Percentiles rank a stretch among this genome's conserved stretches.
Conservation (phyloP, 768 basidiomycete species). For the Trametes villosa region DNA sequence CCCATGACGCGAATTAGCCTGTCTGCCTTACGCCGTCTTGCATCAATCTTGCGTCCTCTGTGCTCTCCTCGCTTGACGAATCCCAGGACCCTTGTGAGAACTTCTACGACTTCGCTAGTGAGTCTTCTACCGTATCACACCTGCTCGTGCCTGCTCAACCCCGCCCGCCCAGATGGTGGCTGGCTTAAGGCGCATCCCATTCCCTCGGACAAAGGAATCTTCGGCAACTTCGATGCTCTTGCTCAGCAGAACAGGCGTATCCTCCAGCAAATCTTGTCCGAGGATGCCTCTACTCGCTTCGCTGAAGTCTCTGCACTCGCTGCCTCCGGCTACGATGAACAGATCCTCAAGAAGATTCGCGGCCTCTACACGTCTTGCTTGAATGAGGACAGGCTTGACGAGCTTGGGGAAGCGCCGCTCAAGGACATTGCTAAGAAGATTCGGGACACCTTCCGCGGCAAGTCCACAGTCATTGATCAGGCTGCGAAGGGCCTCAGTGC, state of each 20-base stretch:
- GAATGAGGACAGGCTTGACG: conserved; percentile 76
- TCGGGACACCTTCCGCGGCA: conserved; percentile 59
- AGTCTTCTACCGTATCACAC: conserved; percentile 43
- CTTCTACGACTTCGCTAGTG: conserved; percentile 92
- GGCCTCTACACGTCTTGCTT: conserved; percentile 82
- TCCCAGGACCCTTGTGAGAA: conserved; percentile 92
- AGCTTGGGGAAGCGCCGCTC: conserved; percentile 73
- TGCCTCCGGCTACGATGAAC: conserved; percentile 48
- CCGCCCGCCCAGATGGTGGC: conserved; percentile 65
- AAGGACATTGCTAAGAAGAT: conserved; percentile 67
- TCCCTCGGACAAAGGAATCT: conserved; percentile 81
- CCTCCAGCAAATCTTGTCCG: conserved; percentile 72
- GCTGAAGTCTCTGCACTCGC: conserved; percentile 20
- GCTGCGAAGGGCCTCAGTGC: conserved; percentile 28
- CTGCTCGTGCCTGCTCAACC: neutral
- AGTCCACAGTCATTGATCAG: conserved; percentile 44
- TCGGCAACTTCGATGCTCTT: conserved; percentile 73
- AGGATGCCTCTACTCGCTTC: conserved; percentile 41
- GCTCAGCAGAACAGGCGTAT: conserved; percentile 78
- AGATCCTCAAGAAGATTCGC: conserved; percentile 66
- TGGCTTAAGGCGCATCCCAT: conserved; percentile 86
- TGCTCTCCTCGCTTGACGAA: conserved; percentile 80
- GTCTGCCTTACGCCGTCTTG: conserved; percentile 80
- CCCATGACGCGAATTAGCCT: conserved; percentile 43
- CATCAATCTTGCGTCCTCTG: conserved; percentile 79